These are phyloP conservation scores for Arctium lappa DNA, from an alignment of 129 eudicot species.

Conservation along the genomic window DNA sequence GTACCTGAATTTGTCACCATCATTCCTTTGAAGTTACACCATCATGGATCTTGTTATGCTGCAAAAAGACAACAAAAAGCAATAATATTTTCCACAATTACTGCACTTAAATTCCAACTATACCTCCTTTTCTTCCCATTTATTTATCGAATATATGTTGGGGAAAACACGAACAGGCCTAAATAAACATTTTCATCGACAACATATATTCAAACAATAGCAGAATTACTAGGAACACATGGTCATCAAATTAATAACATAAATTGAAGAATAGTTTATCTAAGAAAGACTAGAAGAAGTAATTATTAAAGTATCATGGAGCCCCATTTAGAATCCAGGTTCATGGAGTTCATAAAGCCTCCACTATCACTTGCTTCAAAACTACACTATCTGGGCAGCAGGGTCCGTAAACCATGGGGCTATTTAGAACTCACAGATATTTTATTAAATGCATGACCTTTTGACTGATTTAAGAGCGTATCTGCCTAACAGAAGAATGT, in stretches of 20 bases:
- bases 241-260: neutral
- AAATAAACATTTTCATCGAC: neutral
- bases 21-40: slow-evolving; percentile 1
- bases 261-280: neutral
- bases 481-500: neutral
- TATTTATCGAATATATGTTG: neutral
- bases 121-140: neutral
- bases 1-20: slow-evolving; percentile 23
- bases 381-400: slow-evolving; percentile 18
- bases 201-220: too few species aligned
- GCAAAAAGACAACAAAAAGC: neutral
- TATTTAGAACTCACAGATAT: neutral
- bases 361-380: slow-evolving; percentile 32
- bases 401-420: slow-evolving; percentile 21
- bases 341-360: slow-evolving; percentile 37
- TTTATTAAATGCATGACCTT: neutral
- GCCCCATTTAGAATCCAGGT: slow-evolving; percentile 33
- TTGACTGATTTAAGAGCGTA: neutral
- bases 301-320: slow-evolving; percentile 9
- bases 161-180: neutral
- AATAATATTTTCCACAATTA: slow-evolving; percentile 13
- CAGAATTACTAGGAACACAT: neutral
- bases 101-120: neutral
- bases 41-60: slow-evolving; percentile 12
- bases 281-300: neutral